These are phyloP conservation scores for Phytophthora brassicae DNA, from an alignment of 352 stramenopile species.

Conservation along the genomic window DNA sequence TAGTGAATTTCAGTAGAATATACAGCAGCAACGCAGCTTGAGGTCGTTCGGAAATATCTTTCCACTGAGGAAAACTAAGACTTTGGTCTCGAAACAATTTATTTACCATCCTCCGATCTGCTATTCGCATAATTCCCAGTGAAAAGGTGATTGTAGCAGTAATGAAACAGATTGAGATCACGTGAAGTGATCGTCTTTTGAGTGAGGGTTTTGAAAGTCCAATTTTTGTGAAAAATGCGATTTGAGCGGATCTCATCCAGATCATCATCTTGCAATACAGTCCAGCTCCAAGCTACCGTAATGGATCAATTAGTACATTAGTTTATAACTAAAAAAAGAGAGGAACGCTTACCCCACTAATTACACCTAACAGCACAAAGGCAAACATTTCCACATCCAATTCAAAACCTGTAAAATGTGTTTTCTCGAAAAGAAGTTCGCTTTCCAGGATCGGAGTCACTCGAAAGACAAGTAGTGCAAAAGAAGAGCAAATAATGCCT, in stretches of 20 bases:
- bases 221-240: slow-evolving; percentile 56
- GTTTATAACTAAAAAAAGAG: neutral
- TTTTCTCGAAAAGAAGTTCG: slow-evolving; percentile 81
- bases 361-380: slow-evolving; percentile 65
- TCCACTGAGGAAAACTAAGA: slow-evolving; percentile 66
- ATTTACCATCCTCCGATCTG: slow-evolving; percentile 78
- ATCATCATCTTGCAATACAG: slow-evolving; percentile 68
- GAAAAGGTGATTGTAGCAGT: slow-evolving; percentile 74
- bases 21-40: slow-evolving; percentile 70
- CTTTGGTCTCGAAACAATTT: slow-evolving; percentile 74
- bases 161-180: slow-evolving; percentile 59
- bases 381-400: slow-evolving; percentile 81
- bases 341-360: slow-evolving; percentile 55
- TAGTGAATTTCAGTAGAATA: slow-evolving; percentile 73
- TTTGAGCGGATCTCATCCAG: slow-evolving; percentile 46
- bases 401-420: slow-evolving; percentile 77
- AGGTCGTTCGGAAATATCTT: slow-evolving; percentile 55
- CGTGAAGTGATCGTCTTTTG: slow-evolving; percentile 54
- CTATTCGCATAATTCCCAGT: slow-evolving; percentile 67
- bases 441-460: slow-evolving; percentile 73
- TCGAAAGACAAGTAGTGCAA: slow-evolving; percentile 78
- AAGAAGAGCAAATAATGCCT: slow-evolving; percentile 78
- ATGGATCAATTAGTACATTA: neutral
- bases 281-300: slow-evolving; percentile 51
- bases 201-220: slow-evolving; percentile 51